These are phyloP conservation scores for Termitomyces sp. DNA, from an alignment of 768 basidiomycete genomes.

Conservation along the genomic window DNA sequence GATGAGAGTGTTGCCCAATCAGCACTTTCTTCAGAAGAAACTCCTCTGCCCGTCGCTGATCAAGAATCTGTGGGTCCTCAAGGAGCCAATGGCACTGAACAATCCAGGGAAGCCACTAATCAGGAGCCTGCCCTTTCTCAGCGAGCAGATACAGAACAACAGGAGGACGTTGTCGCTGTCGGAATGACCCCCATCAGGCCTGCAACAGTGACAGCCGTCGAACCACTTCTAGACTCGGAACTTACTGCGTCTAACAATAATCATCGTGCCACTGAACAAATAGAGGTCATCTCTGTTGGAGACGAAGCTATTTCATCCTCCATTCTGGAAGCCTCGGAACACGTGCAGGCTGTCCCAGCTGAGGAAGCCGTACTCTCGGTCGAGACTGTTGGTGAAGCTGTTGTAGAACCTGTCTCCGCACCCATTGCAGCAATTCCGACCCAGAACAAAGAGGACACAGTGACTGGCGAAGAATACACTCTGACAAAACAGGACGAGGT, in stretches of 20 bases:
- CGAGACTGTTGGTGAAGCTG: background rate
- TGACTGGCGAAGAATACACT: background rate
- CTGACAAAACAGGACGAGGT: background rate
- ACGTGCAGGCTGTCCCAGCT: background rate
- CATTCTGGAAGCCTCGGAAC: background rate
- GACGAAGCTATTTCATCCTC: background rate
- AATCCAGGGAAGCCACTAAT: background rate
- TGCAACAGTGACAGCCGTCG: background rate
- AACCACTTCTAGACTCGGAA: background rate
- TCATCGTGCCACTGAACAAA: background rate
- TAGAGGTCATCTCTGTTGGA: background rate
- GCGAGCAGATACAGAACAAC: background rate
- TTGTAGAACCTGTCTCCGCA: background rate
- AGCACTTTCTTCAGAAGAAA: background rate
- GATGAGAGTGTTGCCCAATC: background rate
- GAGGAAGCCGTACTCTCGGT: background rate
- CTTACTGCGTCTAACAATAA: background rate
- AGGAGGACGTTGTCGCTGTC: background rate
- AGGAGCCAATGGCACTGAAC: background rate
- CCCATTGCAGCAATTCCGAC: background rate
- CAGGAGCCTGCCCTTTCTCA: background rate
- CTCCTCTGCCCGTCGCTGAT: background rate
- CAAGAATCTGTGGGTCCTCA: background rate
- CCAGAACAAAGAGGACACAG: background rate
- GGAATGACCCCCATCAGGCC: background rate